These are phyloP conservation scores for Polygonum aviculare DNA, from an alignment of 148 eudicot species.

Conservation along the genomic window DNA sequence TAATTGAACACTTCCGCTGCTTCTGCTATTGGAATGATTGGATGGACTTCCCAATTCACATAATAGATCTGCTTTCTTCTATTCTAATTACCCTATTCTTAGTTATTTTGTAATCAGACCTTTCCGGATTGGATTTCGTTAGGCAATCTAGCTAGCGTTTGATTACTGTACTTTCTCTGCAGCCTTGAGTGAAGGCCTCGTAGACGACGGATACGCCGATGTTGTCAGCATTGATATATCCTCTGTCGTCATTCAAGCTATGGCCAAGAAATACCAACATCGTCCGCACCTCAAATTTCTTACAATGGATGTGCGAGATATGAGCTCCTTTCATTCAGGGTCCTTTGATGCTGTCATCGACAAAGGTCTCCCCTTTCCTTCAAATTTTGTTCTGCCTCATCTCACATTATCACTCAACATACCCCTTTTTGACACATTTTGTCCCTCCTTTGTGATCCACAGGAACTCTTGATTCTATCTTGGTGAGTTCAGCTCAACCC, in stretches of 20 bases:
- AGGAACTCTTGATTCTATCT: conserved; percentile 86
- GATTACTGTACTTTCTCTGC: conserved; percentile 15
- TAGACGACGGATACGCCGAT: conserved; percentile 63
- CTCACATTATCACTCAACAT: neutral
- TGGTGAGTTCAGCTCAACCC: conserved; percentile 46
- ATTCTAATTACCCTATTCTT: no score
- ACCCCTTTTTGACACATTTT: neutral
- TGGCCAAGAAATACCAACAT: conserved; percentile 52
- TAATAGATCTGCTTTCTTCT: no score
- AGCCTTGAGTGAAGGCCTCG: conserved; percentile 88
- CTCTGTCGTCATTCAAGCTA: conserved; percentile 67
- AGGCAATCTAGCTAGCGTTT: neutral
- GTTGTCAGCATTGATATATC: conserved; percentile 79
- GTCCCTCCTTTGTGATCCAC: conserved; percentile 13
- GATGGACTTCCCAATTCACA: no score
- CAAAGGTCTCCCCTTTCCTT: conserved; percentile 49
- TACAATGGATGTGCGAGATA: conserved; percentile 71
- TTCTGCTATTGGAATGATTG: no score
- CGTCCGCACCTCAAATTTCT: conserved; percentile 53
- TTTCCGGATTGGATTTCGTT: no score
- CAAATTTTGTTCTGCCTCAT: neutral
- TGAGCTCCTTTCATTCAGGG: conserved; percentile 56
- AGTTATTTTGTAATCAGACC: no score
- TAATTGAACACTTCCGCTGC: no score
- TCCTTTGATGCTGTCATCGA: conserved; percentile 77